Base-by-base conservation (phyloP, 257 asterid species). In the Henckelia pumila region DNA sequence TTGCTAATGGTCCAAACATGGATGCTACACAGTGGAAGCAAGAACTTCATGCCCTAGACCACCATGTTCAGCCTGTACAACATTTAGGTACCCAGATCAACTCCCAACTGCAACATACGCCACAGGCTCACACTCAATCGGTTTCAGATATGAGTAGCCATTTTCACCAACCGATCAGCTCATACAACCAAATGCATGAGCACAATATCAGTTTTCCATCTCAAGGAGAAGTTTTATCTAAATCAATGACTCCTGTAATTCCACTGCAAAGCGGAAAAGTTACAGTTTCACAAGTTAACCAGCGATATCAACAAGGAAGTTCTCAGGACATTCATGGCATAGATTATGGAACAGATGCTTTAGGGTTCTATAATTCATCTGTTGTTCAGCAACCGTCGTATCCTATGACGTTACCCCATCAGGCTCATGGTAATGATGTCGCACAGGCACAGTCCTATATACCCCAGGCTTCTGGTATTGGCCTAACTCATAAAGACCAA, bases 311-410 rank as follows among this genome's bases (percentile, higher is more conserved):
- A 69, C 84, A 71, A 67, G 88, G 80, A 69, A 67, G 61, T 52
- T 74, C 84, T 71, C 89, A 82, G 69, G 82, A 75, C 56, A 37
- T 44, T 63, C 83, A 75, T 22, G 84, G 83, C 59, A 65, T 78
- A 44, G 80, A 80, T 63, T 82, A 82, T 71, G 80, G 78, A 75
- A 22, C 82, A n/a, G 91, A 89, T 84, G 62, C 83, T 55, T 73
- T 37, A 5, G 77, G 81, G 76, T 66, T 76, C 60, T 83, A 83
- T 80, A 83, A 77, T 74, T 71, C 95, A 52, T 75, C 95, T 32
- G 67, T 58, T 21, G 32, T 49, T 69, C 95, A 83, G 80, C 93
- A 83, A 72, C 70, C 73, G 19, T 56, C 82, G 40, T 86, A 85
- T 89, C 74, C 82, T 61, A 64, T 72, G 61, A 40, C 85, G 23